These are phyloP conservation scores for Calonectria multiphialidica DNA, from an alignment of 2,329 filamentous ascomycete genomes.

Conservation along the genomic window DNA sequence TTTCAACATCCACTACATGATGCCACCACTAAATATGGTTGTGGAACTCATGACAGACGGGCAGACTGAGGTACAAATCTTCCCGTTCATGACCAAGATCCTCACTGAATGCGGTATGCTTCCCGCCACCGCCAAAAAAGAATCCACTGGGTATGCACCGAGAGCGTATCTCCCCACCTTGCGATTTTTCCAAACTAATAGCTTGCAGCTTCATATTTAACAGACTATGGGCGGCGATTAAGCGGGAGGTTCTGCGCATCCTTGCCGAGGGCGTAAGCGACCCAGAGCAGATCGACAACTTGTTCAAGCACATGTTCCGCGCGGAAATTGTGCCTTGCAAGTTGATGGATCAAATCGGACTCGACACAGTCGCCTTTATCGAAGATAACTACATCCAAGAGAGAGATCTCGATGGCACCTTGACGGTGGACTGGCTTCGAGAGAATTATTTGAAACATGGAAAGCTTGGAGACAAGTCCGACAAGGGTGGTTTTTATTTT, in stretches of 20 bases:
- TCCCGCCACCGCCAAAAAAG: not conserved
- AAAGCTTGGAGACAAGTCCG: not conserved
- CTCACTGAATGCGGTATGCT: not conserved
- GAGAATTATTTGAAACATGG: not conserved
- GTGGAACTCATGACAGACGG: conserved; percentile 3
- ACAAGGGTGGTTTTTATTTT: not conserved
- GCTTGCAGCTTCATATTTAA: not conserved
- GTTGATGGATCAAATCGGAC: not conserved
- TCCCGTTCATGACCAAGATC: not conserved
- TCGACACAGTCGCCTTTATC: not conserved
- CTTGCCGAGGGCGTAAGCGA: not conserved
- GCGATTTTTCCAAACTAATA: not conserved
- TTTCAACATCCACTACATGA: conserved; percentile 3
- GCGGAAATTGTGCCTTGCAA: not conserved
- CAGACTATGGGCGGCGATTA: not conserved
- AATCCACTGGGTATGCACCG: not conserved
- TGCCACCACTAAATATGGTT: not conserved
- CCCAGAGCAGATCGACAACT: not conserved
- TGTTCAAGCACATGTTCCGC: not conserved
- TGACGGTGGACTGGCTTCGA: not conserved
- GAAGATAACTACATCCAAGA: not conserved
- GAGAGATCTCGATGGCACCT: not conserved
- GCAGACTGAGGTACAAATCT: not conserved
- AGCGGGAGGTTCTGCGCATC: not conserved
- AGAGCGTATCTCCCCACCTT: not conserved